These are phyloP conservation scores for Protostelium mycophagum DNA, from an alignment of 78 protist genomes.

Conservation along the genomic window DNA sequence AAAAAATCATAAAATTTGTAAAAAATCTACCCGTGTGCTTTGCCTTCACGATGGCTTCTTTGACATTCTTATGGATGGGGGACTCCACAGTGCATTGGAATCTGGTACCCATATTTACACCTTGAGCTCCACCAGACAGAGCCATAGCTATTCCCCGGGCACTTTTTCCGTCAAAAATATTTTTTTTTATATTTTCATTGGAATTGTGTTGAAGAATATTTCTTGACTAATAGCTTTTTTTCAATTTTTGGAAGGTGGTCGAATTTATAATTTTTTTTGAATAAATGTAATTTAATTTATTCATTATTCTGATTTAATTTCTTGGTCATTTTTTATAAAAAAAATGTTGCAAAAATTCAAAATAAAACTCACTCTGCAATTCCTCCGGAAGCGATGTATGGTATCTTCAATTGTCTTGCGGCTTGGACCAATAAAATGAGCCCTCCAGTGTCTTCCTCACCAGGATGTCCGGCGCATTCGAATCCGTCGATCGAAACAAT, in stretches of 20 bases:
- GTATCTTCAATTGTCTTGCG: slow-evolving; percentile 38
- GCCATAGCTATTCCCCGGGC: slow-evolving; percentile 30
- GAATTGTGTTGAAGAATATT: too few relatives aligned
- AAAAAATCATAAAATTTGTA: too few relatives aligned
- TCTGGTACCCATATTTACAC: slow-evolving; percentile 62
- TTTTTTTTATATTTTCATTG: too few relatives aligned
- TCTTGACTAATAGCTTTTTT: too few relatives aligned
- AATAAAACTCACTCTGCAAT: slow-evolving; percentile 8
- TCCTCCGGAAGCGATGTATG: slow-evolving; percentile 56
- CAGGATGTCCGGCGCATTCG: slow-evolving; percentile 63
- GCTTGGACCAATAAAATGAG: slow-evolving; percentile 31
- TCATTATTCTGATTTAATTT: too few relatives aligned
- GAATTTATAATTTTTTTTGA: too few relatives aligned
- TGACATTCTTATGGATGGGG: slow-evolving; percentile 41
- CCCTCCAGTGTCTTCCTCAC: slow-evolving; percentile 49
- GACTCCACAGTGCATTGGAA: slow-evolving; percentile 60
- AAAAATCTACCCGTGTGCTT: not conserved
- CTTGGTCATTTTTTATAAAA: too few relatives aligned
- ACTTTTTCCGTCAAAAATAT: too few relatives aligned
- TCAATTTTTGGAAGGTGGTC: too few relatives aligned
- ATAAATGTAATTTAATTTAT: too few relatives aligned
- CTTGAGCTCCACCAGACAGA: slow-evolving; percentile 36
- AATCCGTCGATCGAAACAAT: slow-evolving; percentile 56
- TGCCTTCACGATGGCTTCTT: slow-evolving; percentile 31
- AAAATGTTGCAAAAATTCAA: not conserved